A percentile compares a stretch with the other conserved stretches of the same genome.
Conservation (phyloP, 768 basidiomycete species). For the Ramaria sp. region DNA sequence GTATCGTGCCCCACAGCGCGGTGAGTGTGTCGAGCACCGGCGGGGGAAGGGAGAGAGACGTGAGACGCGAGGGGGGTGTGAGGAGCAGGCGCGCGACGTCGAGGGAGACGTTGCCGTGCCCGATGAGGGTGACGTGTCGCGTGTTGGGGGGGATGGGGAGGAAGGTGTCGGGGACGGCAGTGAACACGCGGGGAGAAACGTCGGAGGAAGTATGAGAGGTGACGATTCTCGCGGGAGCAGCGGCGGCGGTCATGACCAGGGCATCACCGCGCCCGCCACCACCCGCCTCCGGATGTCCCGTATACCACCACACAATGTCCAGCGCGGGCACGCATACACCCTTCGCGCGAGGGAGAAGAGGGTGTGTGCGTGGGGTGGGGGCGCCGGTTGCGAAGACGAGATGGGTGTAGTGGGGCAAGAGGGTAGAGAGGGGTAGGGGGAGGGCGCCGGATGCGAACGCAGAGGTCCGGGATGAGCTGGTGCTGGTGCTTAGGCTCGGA, state of each 20-base stretch:
- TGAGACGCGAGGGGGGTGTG: conserved; percentile 49
- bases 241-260: too few species aligned
- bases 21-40: conserved; percentile 59
- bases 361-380: conserved; percentile 36
- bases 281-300: too few species aligned
- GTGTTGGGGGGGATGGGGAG: conserved; percentile 41
- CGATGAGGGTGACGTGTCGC: conserved; percentile 83
- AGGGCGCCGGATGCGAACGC: conserved; percentile 38
- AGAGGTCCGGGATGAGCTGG: too few species aligned
- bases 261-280: too few species aligned
- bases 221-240: too few species aligned
- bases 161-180: conserved; percentile 22
- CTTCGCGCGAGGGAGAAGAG: conserved; percentile 32
- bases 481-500: too few species aligned
- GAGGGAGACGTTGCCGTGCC: conserved; percentile 91
- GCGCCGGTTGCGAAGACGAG: conserved; percentile 84
- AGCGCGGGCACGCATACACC: conserved; percentile 58
- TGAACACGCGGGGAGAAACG: conserved; percentile 49
- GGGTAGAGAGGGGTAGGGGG: conserved; percentile 44
- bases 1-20: conserved; percentile 38
- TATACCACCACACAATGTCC: conserved; percentile 92
- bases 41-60: conserved; percentile 68
- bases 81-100: conserved; percentile 89
- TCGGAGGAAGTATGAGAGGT: too few species aligned
- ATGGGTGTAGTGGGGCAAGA: conserved; percentile 72